These are phyloP conservation scores for Cyclotella kingstonii DNA, from an alignment of 108 stramenopile species.

Conservation along the genomic window DNA sequence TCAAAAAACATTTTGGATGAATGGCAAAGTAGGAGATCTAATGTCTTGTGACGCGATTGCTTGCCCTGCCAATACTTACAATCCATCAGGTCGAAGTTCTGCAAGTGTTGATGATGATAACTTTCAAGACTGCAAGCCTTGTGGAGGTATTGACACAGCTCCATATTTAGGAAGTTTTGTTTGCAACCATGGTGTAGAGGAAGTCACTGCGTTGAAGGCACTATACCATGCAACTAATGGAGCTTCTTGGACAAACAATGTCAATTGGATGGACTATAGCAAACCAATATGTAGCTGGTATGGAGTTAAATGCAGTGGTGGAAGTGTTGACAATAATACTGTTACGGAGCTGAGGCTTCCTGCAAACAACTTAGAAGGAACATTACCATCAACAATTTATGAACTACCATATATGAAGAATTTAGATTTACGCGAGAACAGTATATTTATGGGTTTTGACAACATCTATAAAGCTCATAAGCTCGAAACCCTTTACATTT, in stretches of 20 bases:
- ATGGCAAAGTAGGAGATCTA: constrained; percentile 51
- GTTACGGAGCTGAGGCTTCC: constrained; percentile 29
- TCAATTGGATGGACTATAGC: constrained; percentile 48
- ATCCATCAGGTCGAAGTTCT: constrained; percentile 21
- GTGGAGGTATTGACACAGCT: constrained; percentile 25
- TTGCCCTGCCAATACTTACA: constrained; percentile 64
- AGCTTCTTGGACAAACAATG: constrained; percentile 16
- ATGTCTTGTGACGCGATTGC: constrained; percentile 67
- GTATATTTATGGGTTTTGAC: constrained; percentile 45
- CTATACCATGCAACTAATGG: constrained; percentile 33
- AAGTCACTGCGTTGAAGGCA: constrained; percentile 23
- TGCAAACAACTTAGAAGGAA: constrained; percentile 48
- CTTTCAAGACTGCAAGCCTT: constrained; percentile 22
- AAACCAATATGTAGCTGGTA: constrained; percentile 65
- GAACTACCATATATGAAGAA: constrained; percentile 42
- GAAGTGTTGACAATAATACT: constrained; percentile 46
- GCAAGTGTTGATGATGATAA: constrained; percentile 4
- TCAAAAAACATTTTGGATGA: constrained; percentile 41
- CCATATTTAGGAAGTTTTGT: constrained; percentile 42
- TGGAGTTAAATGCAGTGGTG: constrained; percentile 54
- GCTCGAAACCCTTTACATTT: constrained; percentile 47
- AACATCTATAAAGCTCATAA: constrained; percentile 49
- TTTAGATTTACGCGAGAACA: constrained; percentile 44
- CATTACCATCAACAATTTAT: constrained; percentile 54
- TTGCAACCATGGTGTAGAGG: constrained; percentile 14